These are phyloP conservation scores for Scheffersomyces lignicola DNA, from an alignment of 1,139 yeast species.

Conservation along the genomic window DNA sequence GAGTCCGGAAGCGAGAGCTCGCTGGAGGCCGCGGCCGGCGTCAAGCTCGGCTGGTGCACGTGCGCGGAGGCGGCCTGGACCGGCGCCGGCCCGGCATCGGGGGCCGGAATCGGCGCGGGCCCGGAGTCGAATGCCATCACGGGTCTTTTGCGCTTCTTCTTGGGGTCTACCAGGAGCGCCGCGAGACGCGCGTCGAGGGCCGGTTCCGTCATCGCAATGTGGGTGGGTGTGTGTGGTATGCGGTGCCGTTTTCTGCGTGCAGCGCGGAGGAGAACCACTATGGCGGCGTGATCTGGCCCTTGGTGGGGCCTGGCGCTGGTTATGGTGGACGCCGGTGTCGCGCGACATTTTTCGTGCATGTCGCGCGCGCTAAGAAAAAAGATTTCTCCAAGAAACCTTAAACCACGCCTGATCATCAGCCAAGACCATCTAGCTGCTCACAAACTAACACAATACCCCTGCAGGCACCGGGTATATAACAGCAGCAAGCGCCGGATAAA, in stretches of 20 bases:
- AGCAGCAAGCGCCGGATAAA: background rate
- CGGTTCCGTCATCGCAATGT: too few relatives aligned
- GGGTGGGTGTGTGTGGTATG: too few relatives aligned
- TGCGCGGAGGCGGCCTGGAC: constrained; percentile 6
- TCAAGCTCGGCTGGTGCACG: constrained; percentile 2
- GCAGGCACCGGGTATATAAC: too few relatives aligned
- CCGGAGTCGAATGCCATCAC: constrained; percentile 48
- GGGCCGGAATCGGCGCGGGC: constrained; percentile 14
- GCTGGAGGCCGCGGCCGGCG: background rate
- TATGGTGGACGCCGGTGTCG: constrained; percentile 5
- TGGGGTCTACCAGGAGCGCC: constrained; percentile 10
- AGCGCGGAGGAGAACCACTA: too few relatives aligned
- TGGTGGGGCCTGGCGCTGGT: constrained; percentile 1
- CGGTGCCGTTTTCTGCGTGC: too few relatives aligned
- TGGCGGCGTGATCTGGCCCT: background rate
- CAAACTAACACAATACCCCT: too few relatives aligned
- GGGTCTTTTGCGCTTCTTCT: constrained; percentile 38
- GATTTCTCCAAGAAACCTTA: too few relatives aligned
- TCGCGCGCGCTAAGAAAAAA: too few relatives aligned
- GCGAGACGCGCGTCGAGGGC: too few relatives aligned
- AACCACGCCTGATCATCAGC: too few relatives aligned
- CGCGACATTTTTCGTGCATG: constrained; percentile 6
- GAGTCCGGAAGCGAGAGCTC: constrained; percentile 54
- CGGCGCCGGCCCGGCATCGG: constrained; percentile 8
- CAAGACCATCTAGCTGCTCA: too few relatives aligned